phyloP scores from a whole-genome alignment of 2,329 filamentous ascomycete genomes.

The Metarhizium humberi region DNA sequence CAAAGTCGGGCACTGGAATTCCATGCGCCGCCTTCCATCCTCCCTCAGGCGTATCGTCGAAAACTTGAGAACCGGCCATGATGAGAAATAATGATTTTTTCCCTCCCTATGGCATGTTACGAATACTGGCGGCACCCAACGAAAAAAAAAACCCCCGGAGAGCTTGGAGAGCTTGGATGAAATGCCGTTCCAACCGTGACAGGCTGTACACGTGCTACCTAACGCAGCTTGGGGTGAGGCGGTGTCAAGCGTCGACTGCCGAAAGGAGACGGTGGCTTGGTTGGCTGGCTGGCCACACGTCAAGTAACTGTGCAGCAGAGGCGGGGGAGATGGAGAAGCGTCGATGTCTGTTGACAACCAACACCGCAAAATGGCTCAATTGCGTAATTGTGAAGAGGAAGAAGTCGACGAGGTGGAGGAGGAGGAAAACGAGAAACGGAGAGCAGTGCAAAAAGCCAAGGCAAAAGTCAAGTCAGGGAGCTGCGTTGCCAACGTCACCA shows the following conservation, averaged over 20 bases:
- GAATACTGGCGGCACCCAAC: not conserved
- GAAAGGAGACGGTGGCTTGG: not conserved
- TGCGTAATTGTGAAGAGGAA: too few species aligned
- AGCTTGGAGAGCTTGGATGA: not conserved
- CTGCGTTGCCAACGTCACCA: too few species aligned
- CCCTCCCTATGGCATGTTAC: not conserved
- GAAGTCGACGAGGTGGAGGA: too few species aligned
- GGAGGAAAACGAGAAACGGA: too few species aligned
- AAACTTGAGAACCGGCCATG: not conserved
- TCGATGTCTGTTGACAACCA: too few species aligned
- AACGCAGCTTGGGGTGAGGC: not conserved
- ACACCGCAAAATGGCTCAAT: too few species aligned
- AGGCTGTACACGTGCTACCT: not conserved
- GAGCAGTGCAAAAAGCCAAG: too few species aligned
- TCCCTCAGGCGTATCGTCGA: conserved; percentile 12
- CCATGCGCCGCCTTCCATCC: conserved; percentile 16
- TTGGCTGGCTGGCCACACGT: too few species aligned
- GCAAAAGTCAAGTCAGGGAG: not conserved
- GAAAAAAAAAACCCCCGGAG: not conserved
- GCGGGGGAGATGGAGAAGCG: too few species aligned
- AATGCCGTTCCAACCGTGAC: not conserved
- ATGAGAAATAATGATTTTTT: not conserved
- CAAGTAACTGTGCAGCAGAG: too few species aligned
- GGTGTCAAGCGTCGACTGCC: not conserved
- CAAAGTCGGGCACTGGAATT: conserved; percentile 23